Base-by-base conservation (phyloP, 2,329 filamentous ascomycete species). In the Scortechinia acanthostroma region DNA sequence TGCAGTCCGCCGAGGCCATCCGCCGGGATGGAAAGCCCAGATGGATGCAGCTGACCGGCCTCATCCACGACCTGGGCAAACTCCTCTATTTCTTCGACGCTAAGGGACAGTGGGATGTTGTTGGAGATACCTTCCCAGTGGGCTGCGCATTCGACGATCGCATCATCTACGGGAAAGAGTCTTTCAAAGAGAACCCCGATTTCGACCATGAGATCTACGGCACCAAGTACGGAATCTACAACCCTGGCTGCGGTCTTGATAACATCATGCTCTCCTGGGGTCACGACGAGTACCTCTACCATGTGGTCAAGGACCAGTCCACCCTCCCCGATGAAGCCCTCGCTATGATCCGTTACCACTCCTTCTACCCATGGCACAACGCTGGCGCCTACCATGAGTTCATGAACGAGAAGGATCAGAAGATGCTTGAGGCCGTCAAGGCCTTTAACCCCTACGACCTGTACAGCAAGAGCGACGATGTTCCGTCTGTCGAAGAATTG, bases 321-420 rank as follows among this genome's bases (percentile, higher is more conserved):
- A 84, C 71, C 0, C 73, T 95, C 37, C 90, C 90, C 0, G 73
- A 76, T 42, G 89, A 95, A 73, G 86, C 85, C 0, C 74, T 95
- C 10, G 90, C 89, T 49, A 95, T 95, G 88, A 93, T 95, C 61
- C 74, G 90, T 46, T 95, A 94, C 66, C 90, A 95, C 68, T 88
- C 83, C 4, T 95, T 95, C 68, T 95, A 95, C 66, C 84, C 90
- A 15, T 95, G 89, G 90, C 90, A 95, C 66, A 79, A 74, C 49
- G 83, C 85, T 61, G 84, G 83, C 45, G 89, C 87, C 4, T 95
- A 95, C 66, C 64, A 66, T 49, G 80, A 88, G 64, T 76, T 95
- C 62, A 95, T 95, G 89, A 76, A 84, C 60, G 80, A 85, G 49
- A 84, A 90, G 59, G 90, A 95, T 55, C 68, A 83, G 62, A 74